A percentile compares a stretch with the other conserved stretches of the same genome.
Evolutionary conservation across 352 stramenopile species (phyloP).

Genomic region (Globisporangium paroecandrum): DNA sequence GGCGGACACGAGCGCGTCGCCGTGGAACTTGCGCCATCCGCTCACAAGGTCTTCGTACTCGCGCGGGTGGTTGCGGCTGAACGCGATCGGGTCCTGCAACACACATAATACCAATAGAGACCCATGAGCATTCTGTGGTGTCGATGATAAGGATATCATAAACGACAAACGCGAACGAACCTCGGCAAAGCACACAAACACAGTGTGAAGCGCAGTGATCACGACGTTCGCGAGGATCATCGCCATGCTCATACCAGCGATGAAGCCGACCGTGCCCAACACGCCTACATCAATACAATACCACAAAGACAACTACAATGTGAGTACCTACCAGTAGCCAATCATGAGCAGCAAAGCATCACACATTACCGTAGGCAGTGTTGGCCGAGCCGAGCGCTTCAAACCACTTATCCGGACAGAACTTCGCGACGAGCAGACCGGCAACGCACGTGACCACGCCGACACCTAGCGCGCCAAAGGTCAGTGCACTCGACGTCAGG

Average conservation of each 20-base stretch:
- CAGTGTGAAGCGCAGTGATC: conserved; percentile 79
- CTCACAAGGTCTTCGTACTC: conserved; percentile 77
- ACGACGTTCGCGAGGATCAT: conserved; percentile 82
- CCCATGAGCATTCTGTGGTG: conserved; percentile 13
- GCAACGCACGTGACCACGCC: conserved; percentile 64
- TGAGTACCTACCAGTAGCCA: not conserved
- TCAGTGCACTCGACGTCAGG: conserved; percentile 76
- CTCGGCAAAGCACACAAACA: conserved; percentile 88
- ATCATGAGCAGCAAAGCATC: not conserved
- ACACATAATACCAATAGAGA: not conserved
- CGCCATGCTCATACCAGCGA: conserved; percentile 77
- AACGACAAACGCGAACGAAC: conserved; percentile 24
- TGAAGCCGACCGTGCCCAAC: conserved; percentile 70
- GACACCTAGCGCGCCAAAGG: conserved; percentile 78
- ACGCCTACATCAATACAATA: conserved; percentile 19
- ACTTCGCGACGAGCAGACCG: conserved; percentile 65
- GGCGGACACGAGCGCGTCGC: conserved; percentile 60
- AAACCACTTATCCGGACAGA: conserved; percentile 61
- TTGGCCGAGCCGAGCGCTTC: conserved; percentile 41
- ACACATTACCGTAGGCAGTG: conserved; percentile 40
- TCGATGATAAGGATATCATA: not conserved
- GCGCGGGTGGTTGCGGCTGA: conserved; percentile 78
- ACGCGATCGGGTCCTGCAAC: conserved; percentile 63
- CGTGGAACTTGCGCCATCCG: conserved; percentile 81
- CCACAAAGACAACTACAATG: not conserved